phyloP scores from a whole-genome alignment of 2,329 filamentous ascomycete species.

The Pseudopithomyces maydicus region DNA sequence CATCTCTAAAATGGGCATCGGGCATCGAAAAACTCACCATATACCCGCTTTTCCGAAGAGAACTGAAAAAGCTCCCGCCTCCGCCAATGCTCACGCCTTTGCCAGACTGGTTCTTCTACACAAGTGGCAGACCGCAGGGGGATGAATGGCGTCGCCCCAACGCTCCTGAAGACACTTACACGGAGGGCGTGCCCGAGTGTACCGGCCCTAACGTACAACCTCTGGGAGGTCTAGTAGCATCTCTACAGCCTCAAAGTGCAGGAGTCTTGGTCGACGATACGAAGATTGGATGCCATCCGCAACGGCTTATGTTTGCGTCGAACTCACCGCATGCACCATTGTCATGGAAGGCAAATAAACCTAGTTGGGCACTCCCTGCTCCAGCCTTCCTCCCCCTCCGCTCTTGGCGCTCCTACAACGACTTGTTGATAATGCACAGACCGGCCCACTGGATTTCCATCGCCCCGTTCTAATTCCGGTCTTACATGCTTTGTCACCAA shows the following conservation, averaged over 20 bases:
- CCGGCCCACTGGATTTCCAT: constrained; percentile 26
- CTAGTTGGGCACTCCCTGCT: constrained; percentile 13
- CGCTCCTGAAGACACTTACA: constrained; percentile 20
- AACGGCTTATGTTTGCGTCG: constrained; percentile 8
- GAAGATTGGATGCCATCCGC: constrained; percentile 10
- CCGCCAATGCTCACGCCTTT: constrained; percentile 22
- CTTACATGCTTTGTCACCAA: constrained; percentile 37
- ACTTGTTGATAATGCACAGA: constrained; percentile 15
- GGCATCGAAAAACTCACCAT: constrained; percentile 40
- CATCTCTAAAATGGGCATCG: constrained; percentile 32
- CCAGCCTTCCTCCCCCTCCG: constrained; percentile 36
- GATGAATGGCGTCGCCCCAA: constrained; percentile 31
- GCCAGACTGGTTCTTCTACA: constrained; percentile 19
- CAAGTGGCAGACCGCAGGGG: constrained; percentile 14
- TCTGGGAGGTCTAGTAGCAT: not conserved
- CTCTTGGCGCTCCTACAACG: constrained; percentile 28
- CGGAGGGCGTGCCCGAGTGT: constrained; percentile 1
- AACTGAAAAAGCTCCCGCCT: constrained; percentile 33
- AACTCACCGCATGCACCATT: constrained; percentile 3
- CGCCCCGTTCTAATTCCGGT: constrained; percentile 26
- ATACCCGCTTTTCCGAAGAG: constrained; percentile 34
- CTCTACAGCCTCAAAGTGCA: not conserved
- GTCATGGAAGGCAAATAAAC: constrained; percentile 9
- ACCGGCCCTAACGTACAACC: not conserved
- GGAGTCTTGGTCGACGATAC: constrained; percentile 11